A percentile compares a stretch with the other conserved stretches of the same genome.
Evolutionary conservation across 2,329 filamentous ascomycete genomes (phyloP).

Genomic region (Aspergillus tamarii): DNA sequence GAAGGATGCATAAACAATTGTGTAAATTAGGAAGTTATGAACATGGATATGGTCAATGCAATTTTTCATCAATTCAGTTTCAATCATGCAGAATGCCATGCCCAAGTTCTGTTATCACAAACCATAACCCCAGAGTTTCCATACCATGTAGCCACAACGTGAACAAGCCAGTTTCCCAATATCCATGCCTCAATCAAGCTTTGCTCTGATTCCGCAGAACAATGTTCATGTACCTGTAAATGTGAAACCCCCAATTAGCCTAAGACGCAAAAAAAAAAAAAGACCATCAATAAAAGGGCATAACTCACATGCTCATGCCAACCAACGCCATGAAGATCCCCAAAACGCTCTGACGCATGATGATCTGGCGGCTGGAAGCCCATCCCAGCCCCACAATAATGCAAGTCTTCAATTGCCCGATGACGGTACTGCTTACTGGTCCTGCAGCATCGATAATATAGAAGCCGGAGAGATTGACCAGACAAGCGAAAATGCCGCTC

Average conservation of each 20-base stretch:
- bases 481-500: constrained; percentile 26
- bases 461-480: constrained; percentile 28
- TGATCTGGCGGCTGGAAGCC: constrained; percentile 31
- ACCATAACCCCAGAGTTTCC: too few species aligned
- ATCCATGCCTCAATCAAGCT: not conserved
- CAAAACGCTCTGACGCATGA: constrained; percentile 19
- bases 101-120: too few species aligned
- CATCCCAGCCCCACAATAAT: constrained; percentile 67
- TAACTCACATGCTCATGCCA: constrained; percentile 27
- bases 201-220: constrained; percentile 15
- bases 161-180: not conserved
- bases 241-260: not conserved
- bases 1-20: too few species aligned
- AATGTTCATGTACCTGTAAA: constrained; percentile 23
- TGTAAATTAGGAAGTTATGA: too few species aligned
- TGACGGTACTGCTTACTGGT: constrained; percentile 66
- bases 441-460: constrained; percentile 45
- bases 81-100: too few species aligned
- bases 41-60: too few species aligned
- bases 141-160: too few species aligned
- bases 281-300: not conserved
- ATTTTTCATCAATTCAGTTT: too few species aligned
- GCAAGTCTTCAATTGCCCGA: constrained; percentile 68
- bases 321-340: constrained; percentile 23
- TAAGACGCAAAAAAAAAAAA: not conserved